These are phyloP conservation scores for Ophiostoma sp. DNA, from an alignment of 2,329 filamentous ascomycete genomes.

Conservation along the genomic window DNA sequence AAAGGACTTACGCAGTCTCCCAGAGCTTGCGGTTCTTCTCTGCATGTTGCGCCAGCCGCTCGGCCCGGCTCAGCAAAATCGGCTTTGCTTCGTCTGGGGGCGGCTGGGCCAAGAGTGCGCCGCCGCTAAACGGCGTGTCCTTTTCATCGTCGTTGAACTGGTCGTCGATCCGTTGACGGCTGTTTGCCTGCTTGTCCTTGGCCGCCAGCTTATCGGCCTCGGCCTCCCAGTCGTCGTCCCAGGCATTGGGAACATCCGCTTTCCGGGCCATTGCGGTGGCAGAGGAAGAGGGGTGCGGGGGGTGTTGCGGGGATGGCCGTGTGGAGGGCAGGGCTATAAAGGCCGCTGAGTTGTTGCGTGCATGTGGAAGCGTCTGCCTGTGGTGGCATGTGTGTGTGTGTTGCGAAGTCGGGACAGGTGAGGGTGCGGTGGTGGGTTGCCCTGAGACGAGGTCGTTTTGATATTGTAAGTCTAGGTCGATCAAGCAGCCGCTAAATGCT, in stretches of 20 bases:
- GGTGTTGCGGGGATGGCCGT: neutral
- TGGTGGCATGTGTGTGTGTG: neutral
- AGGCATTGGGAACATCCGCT: constrained; percentile 61
- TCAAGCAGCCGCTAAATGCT: neutral
- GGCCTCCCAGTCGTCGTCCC: constrained; percentile 86
- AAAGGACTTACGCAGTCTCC: constrained; percentile 68
- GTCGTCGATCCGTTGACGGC: neutral
- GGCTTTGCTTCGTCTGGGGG: constrained; percentile 25
- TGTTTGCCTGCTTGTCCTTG: constrained; percentile 30
- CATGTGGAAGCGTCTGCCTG: neutral
- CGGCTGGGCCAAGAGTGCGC: neutral
- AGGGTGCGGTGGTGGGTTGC: neutral
- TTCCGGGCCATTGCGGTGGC: constrained; percentile 39
- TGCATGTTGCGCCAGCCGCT: constrained; percentile 72
- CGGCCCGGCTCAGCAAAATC: constrained; percentile 59
- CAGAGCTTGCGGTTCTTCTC: constrained; percentile 82
- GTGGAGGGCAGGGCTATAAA: constrained; percentile 3
- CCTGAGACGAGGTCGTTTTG: neutral
- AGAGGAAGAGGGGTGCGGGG: neutral
- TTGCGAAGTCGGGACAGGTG: neutral
- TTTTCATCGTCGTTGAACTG: constrained; percentile 1
- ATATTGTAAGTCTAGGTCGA: neutral
- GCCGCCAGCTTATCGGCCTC: constrained; percentile 56
- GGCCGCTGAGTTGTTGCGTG: neutral
- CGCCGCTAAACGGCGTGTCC: constrained; percentile 14